Conservation (phyloP, 257 asterid species). For the Marsdenia floribunda region DNA sequence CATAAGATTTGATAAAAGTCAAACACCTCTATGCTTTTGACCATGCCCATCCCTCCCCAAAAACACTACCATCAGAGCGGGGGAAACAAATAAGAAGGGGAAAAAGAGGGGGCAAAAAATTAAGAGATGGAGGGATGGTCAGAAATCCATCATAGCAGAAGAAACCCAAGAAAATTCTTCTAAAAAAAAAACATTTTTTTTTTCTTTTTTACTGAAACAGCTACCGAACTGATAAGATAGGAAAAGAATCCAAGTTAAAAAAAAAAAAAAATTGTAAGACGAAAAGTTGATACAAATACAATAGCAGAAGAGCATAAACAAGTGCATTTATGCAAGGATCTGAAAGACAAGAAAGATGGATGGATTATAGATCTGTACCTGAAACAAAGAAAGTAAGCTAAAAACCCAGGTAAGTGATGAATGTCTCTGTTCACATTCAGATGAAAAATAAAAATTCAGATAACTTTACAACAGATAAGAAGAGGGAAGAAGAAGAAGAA, state of each 20-base stretch:
- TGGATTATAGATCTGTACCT: constrained; percentile 33
- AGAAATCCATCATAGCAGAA: too few species aligned
- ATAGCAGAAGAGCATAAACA: background rate
- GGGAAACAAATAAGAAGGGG: background rate
- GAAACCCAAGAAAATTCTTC: background rate
- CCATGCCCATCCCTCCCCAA: background rate
- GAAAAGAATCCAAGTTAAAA: background rate
- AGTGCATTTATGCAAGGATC: constrained; percentile 20
- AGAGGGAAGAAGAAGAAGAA: constrained; percentile 26
- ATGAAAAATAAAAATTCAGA: constrained; percentile 10
- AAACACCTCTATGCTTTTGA: background rate
- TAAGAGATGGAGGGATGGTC: background rate
- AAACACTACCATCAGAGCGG: background rate
- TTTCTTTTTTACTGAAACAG: background rate
- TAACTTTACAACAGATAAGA: constrained; percentile 13
- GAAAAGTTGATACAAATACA: background rate
- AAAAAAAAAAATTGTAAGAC: background rate
- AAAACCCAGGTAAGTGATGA: constrained; percentile 14
- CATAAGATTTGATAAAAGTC: background rate
- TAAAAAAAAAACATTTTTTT: background rate
- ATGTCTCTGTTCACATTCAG: constrained; percentile 23
- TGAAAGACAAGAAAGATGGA: constrained; percentile 16
- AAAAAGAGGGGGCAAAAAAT: background rate
- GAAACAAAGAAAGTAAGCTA: constrained; percentile 10
- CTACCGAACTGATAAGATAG: background rate